Conservation (phyloP, 257 asterid species). For the Fraxinus excelsior region DNA sequence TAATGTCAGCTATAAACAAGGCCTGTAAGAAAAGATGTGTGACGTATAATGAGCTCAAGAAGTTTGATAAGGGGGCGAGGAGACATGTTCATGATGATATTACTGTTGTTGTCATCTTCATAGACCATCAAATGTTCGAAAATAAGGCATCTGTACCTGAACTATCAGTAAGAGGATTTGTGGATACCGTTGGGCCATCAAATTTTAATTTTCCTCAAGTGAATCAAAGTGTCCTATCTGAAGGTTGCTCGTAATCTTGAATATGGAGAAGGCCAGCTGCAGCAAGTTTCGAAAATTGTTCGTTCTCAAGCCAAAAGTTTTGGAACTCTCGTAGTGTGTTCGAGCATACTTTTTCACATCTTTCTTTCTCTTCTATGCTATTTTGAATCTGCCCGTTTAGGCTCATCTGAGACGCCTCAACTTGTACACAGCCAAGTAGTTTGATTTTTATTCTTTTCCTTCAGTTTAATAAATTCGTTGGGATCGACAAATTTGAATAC, state of each 20-base stretch:
- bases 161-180: conserved; percentile 57
- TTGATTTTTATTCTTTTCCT: neutral
- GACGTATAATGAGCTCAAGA: conserved; percentile 51
- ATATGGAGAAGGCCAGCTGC: conserved; percentile 9
- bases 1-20: conserved; percentile 46
- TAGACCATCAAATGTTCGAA: conserved; percentile 53
- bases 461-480: neutral
- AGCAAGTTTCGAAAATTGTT: conserved; percentile 12
- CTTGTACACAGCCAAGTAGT: conserved; percentile 7
- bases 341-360: neutral
- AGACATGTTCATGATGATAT: conserved; percentile 72
- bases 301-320: neutral
- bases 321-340: neutral
- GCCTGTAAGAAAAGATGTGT: conserved; percentile 47
- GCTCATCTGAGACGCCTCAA: neutral
- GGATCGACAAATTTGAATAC: neutral
- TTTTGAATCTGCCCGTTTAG: neutral
- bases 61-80: conserved; percentile 47
- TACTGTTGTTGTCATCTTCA: conserved; percentile 61
- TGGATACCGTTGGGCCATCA: conserved; percentile 53
- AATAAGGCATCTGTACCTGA: conserved; percentile 35
- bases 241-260: conserved; percentile 11
- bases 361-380: neutral
- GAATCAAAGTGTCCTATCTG: conserved; percentile 20
- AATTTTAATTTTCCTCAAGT: conserved; percentile 39